Evolutionary conservation across 2,329 filamentous ascomycete genomes (phyloP), one percentile per base, ranked within the genome.

Genomic region (Aspergillus arachidicola): DNA sequence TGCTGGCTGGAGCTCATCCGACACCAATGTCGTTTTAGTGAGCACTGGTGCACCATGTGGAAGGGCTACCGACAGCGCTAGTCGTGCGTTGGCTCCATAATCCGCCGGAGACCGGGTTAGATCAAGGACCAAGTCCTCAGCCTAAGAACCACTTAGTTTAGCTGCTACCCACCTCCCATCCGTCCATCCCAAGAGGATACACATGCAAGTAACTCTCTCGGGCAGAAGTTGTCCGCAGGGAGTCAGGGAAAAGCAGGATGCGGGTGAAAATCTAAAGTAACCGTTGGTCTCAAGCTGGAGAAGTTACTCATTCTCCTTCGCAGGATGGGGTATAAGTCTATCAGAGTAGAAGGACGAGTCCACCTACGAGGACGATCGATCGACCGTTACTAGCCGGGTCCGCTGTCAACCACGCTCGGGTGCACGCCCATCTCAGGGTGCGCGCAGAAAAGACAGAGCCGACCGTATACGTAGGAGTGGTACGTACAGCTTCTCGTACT

Each of bases 81-180:
- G 68, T 71, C 67, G 68, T 68, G 65, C 65, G 64, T 65, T 72
- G 67, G 66, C 66, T 68, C 43, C 61, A 66, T 65, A 70, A 66
- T 68, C 70, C 66, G 69, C 71, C 68, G 70, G 72, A 70, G 71
- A 70, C 68, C 68, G 66, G 68, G 65, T 67, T 68, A 65, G 64
- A 70, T 68, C 65, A 63, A 66, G 62, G 50, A 56, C 61, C 58
- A 64, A 57, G 60, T 61, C 63, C 56, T 63, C 70, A 68, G 57
- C 23, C 62, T 62, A 56, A 59, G 45, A 64, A 60, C 69, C 71
- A 72, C 69, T 72, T 69, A 73, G 72, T 54, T 36, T 54, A 54
- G 51, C 51, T 54, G 51, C 66, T 59, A 43, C 60, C 69, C 72
- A 69, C 68, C 71, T 68, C 69, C 71, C 68, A 72, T 51, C 68